These are phyloP conservation scores for Erodium chrysanthum DNA, from an alignment of 441 rosid genomes.

Conservation along the genomic window DNA sequence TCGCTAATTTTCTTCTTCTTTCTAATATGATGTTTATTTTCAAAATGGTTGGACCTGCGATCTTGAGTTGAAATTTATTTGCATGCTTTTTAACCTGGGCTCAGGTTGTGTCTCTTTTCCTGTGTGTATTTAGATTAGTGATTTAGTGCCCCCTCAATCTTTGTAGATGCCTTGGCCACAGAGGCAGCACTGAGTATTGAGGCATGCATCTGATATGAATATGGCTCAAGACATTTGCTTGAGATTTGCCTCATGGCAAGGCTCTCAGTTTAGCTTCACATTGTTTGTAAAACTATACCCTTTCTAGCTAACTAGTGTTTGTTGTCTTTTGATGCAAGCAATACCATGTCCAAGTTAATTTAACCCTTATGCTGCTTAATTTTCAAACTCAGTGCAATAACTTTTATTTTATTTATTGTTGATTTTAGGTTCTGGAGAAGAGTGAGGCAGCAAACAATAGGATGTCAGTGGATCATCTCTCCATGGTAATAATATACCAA, in stretches of 20 bases:
- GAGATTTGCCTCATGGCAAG: constrained; percentile 13
- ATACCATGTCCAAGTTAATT: neutral
- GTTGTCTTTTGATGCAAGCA: constrained; percentile 1
- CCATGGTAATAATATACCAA: constrained; percentile 35
- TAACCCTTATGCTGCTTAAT: neutral
- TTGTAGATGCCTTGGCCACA: constrained; percentile 14
- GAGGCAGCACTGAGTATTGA: constrained; percentile 15
- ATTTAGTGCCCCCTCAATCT: constrained; percentile 13
- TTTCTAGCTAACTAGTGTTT: constrained; percentile 2
- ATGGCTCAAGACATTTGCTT: constrained; percentile 12
- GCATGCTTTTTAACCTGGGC: neutral
- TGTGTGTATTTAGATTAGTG: constrained; percentile 9
- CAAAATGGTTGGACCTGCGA: neutral
- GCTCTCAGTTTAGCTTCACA: constrained; percentile 2
- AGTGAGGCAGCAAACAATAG: constrained; percentile 33
- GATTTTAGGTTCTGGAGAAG: constrained; percentile 60
- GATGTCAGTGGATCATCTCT: constrained; percentile 56
- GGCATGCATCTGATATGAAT: constrained; percentile 11
- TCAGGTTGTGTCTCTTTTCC: neutral
- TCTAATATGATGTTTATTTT: neutral
- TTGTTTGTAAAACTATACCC: neutral
- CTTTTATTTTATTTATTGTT: constrained; percentile 9
- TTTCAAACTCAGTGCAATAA: neutral
- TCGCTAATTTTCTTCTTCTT: neutral
- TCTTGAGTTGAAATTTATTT: neutral